These are phyloP conservation scores for Mercurialis annua DNA, from an alignment of 345 rosid genomes.

Conservation along the genomic window DNA sequence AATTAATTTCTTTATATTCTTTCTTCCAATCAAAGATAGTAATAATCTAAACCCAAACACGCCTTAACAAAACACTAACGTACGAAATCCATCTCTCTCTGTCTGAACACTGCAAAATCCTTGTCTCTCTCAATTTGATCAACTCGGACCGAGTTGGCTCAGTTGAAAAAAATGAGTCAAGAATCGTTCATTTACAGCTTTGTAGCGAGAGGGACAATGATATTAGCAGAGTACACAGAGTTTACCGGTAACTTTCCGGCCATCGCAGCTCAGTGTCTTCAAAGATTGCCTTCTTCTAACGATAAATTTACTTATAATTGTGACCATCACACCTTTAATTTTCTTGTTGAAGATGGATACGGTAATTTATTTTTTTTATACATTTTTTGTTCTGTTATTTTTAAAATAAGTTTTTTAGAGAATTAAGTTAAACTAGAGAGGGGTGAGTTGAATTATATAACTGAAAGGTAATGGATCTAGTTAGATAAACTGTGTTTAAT, in stretches of 20 bases:
- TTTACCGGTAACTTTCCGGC: slow-evolving; percentile 98
- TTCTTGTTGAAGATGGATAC: slow-evolving; percentile 89
- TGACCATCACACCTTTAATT: slow-evolving; percentile 96
- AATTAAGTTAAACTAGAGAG: not conserved
- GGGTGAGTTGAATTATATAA: slow-evolving; percentile 2
- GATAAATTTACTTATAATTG: slow-evolving; percentile 97
- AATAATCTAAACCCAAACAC: slow-evolving; percentile 1
- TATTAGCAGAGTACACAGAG: slow-evolving; percentile 90
- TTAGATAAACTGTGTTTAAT: not conserved
- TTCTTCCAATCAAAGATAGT: slow-evolving; percentile 18
- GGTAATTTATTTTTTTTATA: slow-evolving; percentile 36
- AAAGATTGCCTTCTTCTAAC: slow-evolving; percentile 78
- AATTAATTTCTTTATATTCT: too few relatives aligned
- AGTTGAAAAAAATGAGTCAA: slow-evolving; percentile 48
- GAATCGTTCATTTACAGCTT: slow-evolving; percentile 96
- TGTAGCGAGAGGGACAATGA: slow-evolving; percentile 92
- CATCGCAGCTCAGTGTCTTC: slow-evolving; percentile 90
- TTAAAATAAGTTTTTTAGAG: not conserved
- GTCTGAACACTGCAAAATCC: slow-evolving; percentile 7
- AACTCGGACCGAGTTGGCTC: slow-evolving; percentile 5
- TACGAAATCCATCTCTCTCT: not conserved
- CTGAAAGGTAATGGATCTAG: slow-evolving; percentile 29
- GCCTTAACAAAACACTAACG: not conserved
- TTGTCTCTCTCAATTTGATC: not conserved
- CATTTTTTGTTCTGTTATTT: not conserved